Percentiles rank a stretch among this genome's conserved stretches.
Evolutionary conservation across 192 early-diverging fungal species (phyloP).

Genomic region (Coemansia sp.): DNA sequence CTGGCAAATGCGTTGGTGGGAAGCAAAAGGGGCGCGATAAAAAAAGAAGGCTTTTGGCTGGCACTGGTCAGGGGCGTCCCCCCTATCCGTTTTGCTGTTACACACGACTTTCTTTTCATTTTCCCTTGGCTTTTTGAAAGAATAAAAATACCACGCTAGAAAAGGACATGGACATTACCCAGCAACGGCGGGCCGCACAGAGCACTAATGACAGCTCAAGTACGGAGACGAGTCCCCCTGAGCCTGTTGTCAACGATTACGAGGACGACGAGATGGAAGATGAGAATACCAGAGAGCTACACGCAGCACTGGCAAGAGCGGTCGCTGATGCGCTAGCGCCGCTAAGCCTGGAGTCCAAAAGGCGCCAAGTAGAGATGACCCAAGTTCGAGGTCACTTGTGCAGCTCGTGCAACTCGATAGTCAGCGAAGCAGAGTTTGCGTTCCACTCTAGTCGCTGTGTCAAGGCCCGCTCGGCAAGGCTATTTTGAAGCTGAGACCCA

Average conservation of each 20-base stretch:
- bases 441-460: conserved; percentile 8
- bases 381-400: conserved; percentile 6
- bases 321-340: conserved; percentile 5
- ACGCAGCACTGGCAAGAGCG: conserved; percentile 2
- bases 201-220: background rate
- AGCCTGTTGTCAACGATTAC: background rate
- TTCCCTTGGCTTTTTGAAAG: background rate
- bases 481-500: background rate
- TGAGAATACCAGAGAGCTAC: background rate
- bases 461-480: background rate
- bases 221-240: background rate
- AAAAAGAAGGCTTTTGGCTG: background rate
- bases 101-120: background rate
- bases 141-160: background rate
- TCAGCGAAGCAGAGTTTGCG: conserved; percentile 6
- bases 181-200: background rate
- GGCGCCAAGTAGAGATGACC: background rate
- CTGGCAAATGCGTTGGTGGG: background rate
- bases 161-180: background rate
- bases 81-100: background rate
- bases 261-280: background rate
- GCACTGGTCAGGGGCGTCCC: background rate
- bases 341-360: conserved; percentile 7
- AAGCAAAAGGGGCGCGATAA: background rate
- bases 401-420: background rate